A percentile compares a stretch with the other conserved stretches of the same genome.
phyloP scores from a whole-genome alignment of 163 green algal genomes.

The Chlorella variabilis region DNA sequence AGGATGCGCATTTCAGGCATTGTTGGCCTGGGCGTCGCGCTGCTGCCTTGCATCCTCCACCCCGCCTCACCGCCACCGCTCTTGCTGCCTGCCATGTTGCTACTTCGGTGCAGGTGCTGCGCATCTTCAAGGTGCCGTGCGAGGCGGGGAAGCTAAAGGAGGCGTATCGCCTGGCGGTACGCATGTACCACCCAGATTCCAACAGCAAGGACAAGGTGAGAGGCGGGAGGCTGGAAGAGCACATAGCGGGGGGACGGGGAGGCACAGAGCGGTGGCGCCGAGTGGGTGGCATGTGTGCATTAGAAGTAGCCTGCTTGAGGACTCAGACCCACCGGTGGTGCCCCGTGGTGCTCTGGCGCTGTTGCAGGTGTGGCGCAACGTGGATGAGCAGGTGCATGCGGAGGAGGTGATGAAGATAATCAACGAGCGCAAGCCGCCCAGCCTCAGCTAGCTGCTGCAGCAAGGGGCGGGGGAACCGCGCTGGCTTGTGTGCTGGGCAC shows the following conservation, averaged over 20 bases:
- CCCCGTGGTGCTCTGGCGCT: no score
- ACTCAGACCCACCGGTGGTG: no score
- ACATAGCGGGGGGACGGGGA: neutral
- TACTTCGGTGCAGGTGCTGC: conserved; percentile 13
- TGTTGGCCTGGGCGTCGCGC: no score
- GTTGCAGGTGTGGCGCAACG: conserved; percentile 5
- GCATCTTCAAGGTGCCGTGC: conserved; percentile 23
- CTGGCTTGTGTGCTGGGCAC: no score
- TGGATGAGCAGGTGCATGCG: conserved; percentile 18
- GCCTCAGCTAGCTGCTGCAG: no score
- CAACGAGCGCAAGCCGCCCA: conserved; percentile 39
- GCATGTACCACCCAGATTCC: conserved; percentile 42
- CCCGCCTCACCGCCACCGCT: no score
- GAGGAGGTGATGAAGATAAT: conserved; percentile 55
- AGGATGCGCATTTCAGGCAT: no score
- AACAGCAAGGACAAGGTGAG: conserved; percentile 20
- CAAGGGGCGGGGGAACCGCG: no score
- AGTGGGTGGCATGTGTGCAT: no score
- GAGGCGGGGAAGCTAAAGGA: conserved; percentile 5
- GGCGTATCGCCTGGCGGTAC: conserved; percentile 28
- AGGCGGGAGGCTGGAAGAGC: neutral
- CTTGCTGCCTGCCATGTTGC: no score
- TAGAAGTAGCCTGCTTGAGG: neutral
- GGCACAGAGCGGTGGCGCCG: neutral
- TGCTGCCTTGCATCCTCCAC: no score